phyloP scores from a whole-genome alignment of 306 rosid species.

The Corylus heterophylla region DNA sequence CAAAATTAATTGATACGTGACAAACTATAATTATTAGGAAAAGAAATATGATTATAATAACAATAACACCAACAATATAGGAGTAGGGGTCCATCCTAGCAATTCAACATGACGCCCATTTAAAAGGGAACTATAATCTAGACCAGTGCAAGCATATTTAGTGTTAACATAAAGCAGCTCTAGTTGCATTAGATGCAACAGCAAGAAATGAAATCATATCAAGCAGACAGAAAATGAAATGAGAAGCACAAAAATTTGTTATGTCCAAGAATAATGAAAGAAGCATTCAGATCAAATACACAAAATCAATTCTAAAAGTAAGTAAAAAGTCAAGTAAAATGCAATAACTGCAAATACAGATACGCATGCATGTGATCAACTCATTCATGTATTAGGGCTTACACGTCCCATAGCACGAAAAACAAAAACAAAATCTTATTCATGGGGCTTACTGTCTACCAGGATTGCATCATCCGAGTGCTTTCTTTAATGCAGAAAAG shows the following conservation, averaged over 20 bases:
- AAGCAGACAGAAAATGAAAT: background rate
- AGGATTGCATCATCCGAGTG: background rate
- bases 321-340: background rate
- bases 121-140: slow-evolving; percentile 7
- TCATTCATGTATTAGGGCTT: background rate
- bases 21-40: background rate
- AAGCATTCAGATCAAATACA: background rate
- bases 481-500: background rate
- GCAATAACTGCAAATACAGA: background rate
- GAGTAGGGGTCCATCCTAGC: background rate
- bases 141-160: slow-evolving; percentile 4
- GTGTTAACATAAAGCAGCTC: background rate
- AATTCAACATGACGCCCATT: slow-evolving; percentile 5
- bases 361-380: background rate
- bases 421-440: background rate
- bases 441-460: background rate
- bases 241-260: background rate
- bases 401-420: background rate
- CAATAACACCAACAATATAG: slow-evolving; percentile 18
- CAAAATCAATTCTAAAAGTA: background rate
- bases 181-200: background rate
- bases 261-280: background rate
- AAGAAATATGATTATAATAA: background rate
- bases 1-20: background rate
- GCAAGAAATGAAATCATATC: background rate